Conservation (phyloP, 345 rosid species). For the Eucalyptus virginea region DNA sequence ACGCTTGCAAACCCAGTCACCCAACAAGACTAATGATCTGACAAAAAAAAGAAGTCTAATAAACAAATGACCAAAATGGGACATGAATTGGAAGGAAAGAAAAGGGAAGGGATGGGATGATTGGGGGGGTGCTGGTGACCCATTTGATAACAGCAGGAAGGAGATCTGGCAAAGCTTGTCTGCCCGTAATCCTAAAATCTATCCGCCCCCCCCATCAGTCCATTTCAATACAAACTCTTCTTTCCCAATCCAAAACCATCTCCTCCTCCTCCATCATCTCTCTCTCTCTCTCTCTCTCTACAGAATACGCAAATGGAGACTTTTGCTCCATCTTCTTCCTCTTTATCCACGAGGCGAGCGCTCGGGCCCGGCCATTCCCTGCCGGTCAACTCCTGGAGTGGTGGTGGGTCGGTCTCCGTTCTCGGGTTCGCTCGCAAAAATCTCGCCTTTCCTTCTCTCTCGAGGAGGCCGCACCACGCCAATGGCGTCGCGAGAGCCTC, state of each 20-base stretch:
- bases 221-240: background rate
- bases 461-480: background rate
- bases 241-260: conserved; percentile 3
- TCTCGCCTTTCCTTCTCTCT: conserved; percentile 14
- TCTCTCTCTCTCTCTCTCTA: background rate
- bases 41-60: background rate
- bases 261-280: background rate
- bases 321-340: conserved; percentile 3
- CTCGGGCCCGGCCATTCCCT: conserved; percentile 6
- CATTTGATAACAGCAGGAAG: background rate
- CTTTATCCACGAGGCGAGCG: conserved; percentile 11
- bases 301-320: conserved; percentile 9
- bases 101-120: background rate
- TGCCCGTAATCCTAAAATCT: background rate
- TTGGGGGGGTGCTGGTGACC: background rate
- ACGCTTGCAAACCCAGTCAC: background rate
- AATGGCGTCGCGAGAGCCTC: conserved; percentile 40
- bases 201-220: background rate
- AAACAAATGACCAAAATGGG: background rate
- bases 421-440: conserved; percentile 35
- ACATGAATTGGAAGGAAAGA: background rate
- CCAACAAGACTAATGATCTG: background rate
- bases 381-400: conserved; percentile 1
- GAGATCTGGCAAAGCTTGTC: background rate
- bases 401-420: conserved; percentile 37